Base-by-base conservation (phyloP, 306 rosid genomes). In the Hylodesmum podocarpum region DNA sequence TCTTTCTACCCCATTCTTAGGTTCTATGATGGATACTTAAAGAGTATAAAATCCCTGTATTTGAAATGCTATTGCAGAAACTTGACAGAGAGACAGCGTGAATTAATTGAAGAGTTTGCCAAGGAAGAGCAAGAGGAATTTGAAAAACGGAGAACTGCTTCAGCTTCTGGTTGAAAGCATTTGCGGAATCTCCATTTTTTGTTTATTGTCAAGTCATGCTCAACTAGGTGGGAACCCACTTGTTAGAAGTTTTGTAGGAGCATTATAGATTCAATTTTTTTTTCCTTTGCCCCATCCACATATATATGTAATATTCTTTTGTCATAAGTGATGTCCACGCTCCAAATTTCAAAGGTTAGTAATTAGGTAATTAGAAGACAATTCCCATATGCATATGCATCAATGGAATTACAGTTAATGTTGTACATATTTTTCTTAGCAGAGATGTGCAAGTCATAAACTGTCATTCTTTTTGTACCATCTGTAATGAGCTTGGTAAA, bases 21-120 rank as follows among this genome's bases (percentile, higher is more conserved):
- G 29, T 54, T 62, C 28, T 24, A 15, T 73, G 51, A 58, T 39
- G 24, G 68, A 47, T 66, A 28, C 21, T 37, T 33, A 24, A 15
- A n/a, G 40, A 41, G 37, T 58, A 8, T 59, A 44, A 66, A 34
- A 25, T 40, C 67, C 54, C 49, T 77, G 33, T 14, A 18, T 28
- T 44, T 43, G 58, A 47, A 55, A 74, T 83, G 7, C 55, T 14
- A 66, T 51, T 78, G 71, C 88, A 95, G 97, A 83, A 89, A 78
- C 63, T 87, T 92, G 61, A 92, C 98, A 36, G 85, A 80, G 37
- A 89, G 96, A 78, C 98, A 92, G 70, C 89, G 89, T 0, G 87
- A 92, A 83, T 68, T 95, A 54, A 95, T 95, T 0, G 97, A 95
- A 77, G 99, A 92, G 84, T 92, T 91, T 70, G 87, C 86, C 25